phyloP scores from a whole-genome alignment of 257 asterid species.

The Plantago elongata region DNA sequence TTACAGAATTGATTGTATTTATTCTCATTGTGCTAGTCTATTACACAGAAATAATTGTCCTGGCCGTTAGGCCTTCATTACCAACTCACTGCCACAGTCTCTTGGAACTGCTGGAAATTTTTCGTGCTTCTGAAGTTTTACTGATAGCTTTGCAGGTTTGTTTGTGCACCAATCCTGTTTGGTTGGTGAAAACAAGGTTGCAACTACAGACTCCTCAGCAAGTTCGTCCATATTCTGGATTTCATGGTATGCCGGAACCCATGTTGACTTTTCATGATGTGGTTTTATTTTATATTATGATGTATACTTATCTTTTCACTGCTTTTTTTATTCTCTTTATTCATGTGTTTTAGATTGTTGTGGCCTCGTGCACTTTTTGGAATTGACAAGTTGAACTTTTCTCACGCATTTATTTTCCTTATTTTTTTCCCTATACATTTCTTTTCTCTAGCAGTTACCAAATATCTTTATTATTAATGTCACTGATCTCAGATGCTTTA shows the following conservation, averaged over 20 bases:
- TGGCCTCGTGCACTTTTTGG: too few relatives aligned
- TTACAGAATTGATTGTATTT: too few relatives aligned
- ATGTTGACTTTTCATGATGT: constrained; percentile 18
- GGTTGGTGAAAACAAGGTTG: constrained; percentile 97
- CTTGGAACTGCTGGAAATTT: too few relatives aligned
- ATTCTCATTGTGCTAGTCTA: too few relatives aligned
- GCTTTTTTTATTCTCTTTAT: not conserved
- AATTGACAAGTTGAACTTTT: not conserved
- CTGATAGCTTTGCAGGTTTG: constrained; percentile 48
- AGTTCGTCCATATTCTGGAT: constrained; percentile 74
- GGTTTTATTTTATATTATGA: constrained; percentile 5
- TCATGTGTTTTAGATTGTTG: too few relatives aligned
- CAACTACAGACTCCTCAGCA: constrained; percentile 90
- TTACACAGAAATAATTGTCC: too few relatives aligned
- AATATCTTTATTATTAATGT: constrained; percentile 7
- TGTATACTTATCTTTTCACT: not conserved
- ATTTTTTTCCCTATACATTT: not conserved
- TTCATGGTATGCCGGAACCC: constrained; percentile 57
- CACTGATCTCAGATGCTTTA: constrained; percentile 65
- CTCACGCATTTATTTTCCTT: not conserved
- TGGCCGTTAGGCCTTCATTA: too few relatives aligned
- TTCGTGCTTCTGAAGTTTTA: constrained; percentile 17
- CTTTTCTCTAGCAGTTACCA: not conserved
- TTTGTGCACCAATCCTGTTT: constrained; percentile 83
- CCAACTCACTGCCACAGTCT: too few relatives aligned